phyloP scores from a whole-genome alignment of 2,329 filamentous ascomycete species.

The Sarocladiaceae sp. region DNA sequence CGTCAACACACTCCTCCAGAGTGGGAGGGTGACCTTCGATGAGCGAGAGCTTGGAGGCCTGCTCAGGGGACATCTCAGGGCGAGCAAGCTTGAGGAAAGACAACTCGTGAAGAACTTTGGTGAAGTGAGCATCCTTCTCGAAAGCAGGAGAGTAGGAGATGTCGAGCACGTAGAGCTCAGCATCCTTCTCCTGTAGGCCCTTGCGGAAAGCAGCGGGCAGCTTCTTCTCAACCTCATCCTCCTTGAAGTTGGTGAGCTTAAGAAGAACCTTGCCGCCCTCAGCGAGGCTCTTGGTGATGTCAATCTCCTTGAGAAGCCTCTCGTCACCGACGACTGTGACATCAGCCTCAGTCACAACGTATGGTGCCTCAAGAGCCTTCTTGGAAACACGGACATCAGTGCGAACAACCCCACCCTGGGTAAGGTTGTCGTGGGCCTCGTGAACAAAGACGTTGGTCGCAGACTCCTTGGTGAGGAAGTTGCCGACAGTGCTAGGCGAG shows the following conservation, averaged over 20 bases:
- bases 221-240: constrained; percentile 86
- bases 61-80: constrained; percentile 58
- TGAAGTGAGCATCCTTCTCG: constrained; percentile 59
- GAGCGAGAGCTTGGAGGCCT: constrained; percentile 60
- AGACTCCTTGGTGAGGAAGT: constrained; percentile 66
- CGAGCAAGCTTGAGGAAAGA: constrained; percentile 78
- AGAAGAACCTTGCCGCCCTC: constrained; percentile 68
- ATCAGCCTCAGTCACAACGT: constrained; percentile 74
- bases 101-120: constrained; percentile 69
- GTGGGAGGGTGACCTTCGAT: constrained; percentile 49
- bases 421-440: constrained; percentile 62
- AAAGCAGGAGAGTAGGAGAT: constrained; percentile 62
- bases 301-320: constrained; percentile 73
- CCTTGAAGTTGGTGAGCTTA: constrained; percentile 73
- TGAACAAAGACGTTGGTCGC: constrained; percentile 58
- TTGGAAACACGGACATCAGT: constrained; percentile 81
- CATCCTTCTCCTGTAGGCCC: constrained; percentile 62
- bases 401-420: constrained; percentile 72
- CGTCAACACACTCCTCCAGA: constrained; percentile 57
- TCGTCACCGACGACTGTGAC: constrained; percentile 74
- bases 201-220: constrained; percentile 68
- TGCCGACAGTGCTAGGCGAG: constrained; percentile 58
- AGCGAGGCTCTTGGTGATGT: constrained; percentile 68
- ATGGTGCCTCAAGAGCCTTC: constrained; percentile 80
- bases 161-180: constrained; percentile 74